Conservation (phyloP, 345 rosid species). For the Hypericum androsaemum region DNA sequence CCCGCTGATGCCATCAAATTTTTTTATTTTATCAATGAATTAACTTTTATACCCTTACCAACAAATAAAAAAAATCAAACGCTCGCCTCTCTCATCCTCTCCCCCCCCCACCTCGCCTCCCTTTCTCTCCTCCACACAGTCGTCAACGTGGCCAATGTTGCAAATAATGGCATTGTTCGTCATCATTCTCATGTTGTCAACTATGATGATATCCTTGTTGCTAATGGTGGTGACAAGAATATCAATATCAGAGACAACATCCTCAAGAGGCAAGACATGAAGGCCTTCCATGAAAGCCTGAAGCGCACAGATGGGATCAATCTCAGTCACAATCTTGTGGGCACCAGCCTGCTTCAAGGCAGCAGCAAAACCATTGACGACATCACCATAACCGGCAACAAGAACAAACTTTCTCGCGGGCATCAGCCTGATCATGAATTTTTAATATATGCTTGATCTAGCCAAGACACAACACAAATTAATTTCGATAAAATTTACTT, state of each 20-base stretch:
- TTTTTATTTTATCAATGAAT: too few relatives aligned
- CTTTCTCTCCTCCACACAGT: too few relatives aligned
- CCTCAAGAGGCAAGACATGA: slow-evolving; percentile 54
- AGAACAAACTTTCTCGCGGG: slow-evolving; percentile 76
- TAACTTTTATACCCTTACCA: too few relatives aligned
- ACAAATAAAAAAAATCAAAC: too few relatives aligned
- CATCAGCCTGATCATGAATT: too few relatives aligned
- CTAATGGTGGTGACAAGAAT: background rate
- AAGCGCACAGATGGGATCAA: slow-evolving; percentile 89
- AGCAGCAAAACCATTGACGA: slow-evolving; percentile 91
- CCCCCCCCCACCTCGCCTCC: too few relatives aligned
- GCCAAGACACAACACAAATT: too few relatives aligned
- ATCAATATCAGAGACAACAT: background rate
- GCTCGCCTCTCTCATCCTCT: too few relatives aligned
- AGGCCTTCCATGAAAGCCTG: slow-evolving; percentile 91
- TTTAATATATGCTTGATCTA: too few relatives aligned
- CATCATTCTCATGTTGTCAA: background rate
- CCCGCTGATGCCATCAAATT: too few relatives aligned
- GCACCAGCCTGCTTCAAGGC: slow-evolving; percentile 92
- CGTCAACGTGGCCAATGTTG: slow-evolving; percentile 95
- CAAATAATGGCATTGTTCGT: slow-evolving; percentile 54
- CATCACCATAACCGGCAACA: slow-evolving; percentile 85
- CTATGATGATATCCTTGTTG: background rate
- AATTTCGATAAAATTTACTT: too few relatives aligned
- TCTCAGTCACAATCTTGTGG: slow-evolving; percentile 74